A percentile compares a stretch with the other conserved stretches of the same genome.
Evolutionary conservation across 768 basidiomycete genomes (phyloP).

Genomic region (Mycena amicta): DNA sequence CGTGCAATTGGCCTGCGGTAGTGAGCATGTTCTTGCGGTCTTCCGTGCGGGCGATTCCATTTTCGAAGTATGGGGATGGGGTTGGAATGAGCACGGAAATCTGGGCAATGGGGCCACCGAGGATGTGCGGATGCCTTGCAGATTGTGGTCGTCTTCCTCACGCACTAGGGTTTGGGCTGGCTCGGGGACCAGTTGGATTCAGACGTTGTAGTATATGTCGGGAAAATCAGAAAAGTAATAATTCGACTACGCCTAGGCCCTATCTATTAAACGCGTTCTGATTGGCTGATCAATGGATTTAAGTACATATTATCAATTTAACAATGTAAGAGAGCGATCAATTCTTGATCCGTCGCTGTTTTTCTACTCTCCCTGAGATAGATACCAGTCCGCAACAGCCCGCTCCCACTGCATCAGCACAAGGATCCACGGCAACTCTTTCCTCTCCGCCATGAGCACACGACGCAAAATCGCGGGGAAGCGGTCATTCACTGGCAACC

Average conservation of each 20-base stretch:
- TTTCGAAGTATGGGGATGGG: conserved; percentile 80
- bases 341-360: too few species aligned
- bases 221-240: too few species aligned
- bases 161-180: conserved; percentile 28
- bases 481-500: conserved; percentile 20
- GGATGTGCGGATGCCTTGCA: conserved; percentile 53
- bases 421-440: too few species aligned
- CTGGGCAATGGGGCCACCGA: conserved; percentile 66
- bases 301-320: too few species aligned
- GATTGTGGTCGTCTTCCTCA: conserved; percentile 50
- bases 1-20: conserved; percentile 66
- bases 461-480: conserved; percentile 2
- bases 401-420: too few species aligned
- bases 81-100: conserved; percentile 99
- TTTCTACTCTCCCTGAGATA: too few species aligned
- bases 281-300: too few species aligned
- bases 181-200: conserved; percentile 22
- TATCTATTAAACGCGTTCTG: too few species aligned
- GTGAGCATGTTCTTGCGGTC: conserved; percentile 76
- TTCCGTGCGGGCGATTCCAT: conserved; percentile 16
- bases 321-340: too few species aligned
- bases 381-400: too few species aligned
- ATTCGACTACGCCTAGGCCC: too few species aligned
- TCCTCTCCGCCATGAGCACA: conserved; percentile 9
- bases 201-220: too few species aligned